Base-by-base conservation (phyloP, 2,329 filamentous ascomycete species). In the Stenocarpella maydis region DNA sequence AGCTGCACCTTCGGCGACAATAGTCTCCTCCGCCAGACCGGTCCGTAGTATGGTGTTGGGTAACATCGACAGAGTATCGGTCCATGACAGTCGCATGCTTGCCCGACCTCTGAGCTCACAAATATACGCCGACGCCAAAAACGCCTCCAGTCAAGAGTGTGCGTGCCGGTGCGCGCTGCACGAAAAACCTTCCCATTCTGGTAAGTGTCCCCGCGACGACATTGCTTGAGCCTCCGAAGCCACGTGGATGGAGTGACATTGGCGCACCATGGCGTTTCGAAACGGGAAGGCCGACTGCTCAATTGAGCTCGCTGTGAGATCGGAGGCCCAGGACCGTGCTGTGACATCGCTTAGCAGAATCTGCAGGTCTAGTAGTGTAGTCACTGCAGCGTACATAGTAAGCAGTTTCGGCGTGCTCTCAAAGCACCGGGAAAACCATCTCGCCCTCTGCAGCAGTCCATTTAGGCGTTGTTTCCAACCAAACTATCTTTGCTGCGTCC, bases 401-500 rank as follows among this genome's bases (percentile, higher is more conserved):
- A n/a, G 43, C 58, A 34, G 43, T 34, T 37, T 49, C 49, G 58
- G 58, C 49, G 58, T 41, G 41, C 28, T 43, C 19, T 31, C 26
- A n/a, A 49, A 49, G n/a, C n/a, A 63, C 41, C 55, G 39, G 58
- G 21, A 61, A 45, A 61, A 45, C 26, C 41, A 45, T 47, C 24
- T 61, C 19, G 26, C 58, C 58, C 28, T 41, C 47, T 26, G 14
- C 58, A 41, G 47, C 41, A 41, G 4, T 61, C 10, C 41, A 47
- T 41, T 61, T 61, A 26, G 58, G 58, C 43, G 4, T 19, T 49
- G 58, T 63, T 37, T 63, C 58, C 58, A 34, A 63, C 58, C 58
- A n/a, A 24, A 49, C 58, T 63, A 63, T 63, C n/a, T n/a, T 63
- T 49, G 58, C n/a, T n/a, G n/a, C n/a, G n/a, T n/a, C n/a, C 58